These are phyloP conservation scores for Butyriboletus appendiculatus DNA, from an alignment of 1,284 basidiomycete species.

Conservation along the genomic window DNA sequence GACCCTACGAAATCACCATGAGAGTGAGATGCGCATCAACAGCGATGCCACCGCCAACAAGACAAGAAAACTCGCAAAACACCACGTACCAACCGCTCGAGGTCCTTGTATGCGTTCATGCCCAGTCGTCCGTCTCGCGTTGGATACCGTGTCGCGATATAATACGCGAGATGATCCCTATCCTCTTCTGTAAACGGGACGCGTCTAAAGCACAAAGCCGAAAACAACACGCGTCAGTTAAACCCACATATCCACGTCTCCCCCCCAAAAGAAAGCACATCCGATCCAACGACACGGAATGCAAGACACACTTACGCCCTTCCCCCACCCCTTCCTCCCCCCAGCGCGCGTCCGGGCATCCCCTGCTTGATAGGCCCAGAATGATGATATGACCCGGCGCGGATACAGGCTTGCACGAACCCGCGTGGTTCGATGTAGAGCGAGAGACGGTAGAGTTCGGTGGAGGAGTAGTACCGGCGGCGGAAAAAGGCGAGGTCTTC, in stretches of 20 bases:
- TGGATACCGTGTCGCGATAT: slow-evolving; percentile 30
- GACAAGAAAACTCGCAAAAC: not conserved
- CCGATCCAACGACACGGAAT: not conserved
- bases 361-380: not conserved
- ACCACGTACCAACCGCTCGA: slow-evolving; percentile 40
- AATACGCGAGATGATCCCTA: slow-evolving; percentile 23
- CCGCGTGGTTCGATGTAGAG: slow-evolving; percentile 26
- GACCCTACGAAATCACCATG: slow-evolving; percentile 5
- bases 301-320: slow-evolving; percentile 9
- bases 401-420: slow-evolving; percentile 28
- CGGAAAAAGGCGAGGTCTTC: slow-evolving; percentile 24
- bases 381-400: slow-evolving; percentile 17
- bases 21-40: not conserved
- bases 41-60: not conserved
- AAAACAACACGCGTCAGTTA: not conserved
- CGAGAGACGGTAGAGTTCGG: slow-evolving; percentile 10
- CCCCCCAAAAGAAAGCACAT: not conserved
- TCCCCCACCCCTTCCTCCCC: not conserved
- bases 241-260: not conserved
- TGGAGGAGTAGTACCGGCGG: slow-evolving; percentile 27
- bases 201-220: slow-evolving; percentile 15
- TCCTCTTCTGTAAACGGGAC: slow-evolving; percentile 27
- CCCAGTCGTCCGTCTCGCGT: slow-evolving; percentile 41
- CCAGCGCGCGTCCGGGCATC: slow-evolving; percentile 29
- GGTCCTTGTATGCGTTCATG: slow-evolving; percentile 41